Percentiles rank a stretch among this genome's conserved stretches.
phyloP scores from a whole-genome alignment of 352 stramenopile species.

The Pythium aquatile region DNA sequence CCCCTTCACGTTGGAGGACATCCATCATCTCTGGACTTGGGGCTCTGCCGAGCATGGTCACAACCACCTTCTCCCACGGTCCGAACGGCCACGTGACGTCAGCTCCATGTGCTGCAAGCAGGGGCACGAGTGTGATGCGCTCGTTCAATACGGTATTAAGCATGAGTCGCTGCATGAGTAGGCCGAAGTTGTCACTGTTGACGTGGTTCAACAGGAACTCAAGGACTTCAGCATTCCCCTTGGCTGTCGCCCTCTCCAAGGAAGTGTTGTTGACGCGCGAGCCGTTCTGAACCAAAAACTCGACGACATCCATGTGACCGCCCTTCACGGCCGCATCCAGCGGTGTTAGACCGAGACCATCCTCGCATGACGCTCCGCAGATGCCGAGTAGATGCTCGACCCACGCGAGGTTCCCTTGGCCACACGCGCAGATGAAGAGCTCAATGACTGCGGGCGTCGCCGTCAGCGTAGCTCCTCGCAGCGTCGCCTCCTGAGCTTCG shows the following conservation, averaged over 20 bases:
- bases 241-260: background rate
- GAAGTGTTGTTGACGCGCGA: background rate
- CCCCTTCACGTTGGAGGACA: background rate
- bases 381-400: background rate
- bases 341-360: background rate
- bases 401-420: slow-evolving; percentile 2
- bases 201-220: background rate
- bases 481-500: background rate
- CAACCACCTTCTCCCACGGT: no score
- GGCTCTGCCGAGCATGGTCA: background rate
- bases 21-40: background rate
- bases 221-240: background rate
- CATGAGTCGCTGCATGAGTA: background rate
- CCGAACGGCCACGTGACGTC: background rate
- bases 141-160: background rate
- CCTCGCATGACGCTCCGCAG: background rate
- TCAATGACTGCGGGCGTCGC: background rate
- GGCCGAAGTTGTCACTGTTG: background rate
- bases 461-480: slow-evolving; percentile 1
- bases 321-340: background rate
- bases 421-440: background rate
- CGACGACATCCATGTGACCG: background rate
- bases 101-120: background rate
- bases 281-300: background rate
- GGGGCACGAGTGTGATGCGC: background rate